Evolutionary conservation across 2,329 filamentous ascomycete species (phyloP).

Genomic region (Nemania sp.): DNA sequence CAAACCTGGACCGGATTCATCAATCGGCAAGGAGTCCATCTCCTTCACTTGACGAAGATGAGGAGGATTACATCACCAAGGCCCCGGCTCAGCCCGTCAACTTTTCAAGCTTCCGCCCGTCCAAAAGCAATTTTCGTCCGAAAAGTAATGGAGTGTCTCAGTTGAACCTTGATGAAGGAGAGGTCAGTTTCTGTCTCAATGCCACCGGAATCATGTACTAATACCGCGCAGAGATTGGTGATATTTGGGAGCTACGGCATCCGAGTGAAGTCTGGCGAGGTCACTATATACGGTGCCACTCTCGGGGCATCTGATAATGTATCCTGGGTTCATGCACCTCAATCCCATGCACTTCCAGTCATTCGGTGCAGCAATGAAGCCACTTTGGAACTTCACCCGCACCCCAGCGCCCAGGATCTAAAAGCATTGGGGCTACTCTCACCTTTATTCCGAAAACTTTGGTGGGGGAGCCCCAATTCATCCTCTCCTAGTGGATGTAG

Average conservation of each 20-base stretch:
- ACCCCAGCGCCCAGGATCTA: constrained; percentile 62
- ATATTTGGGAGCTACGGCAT: constrained; percentile 77
- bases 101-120: constrained; percentile 48
- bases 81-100: constrained; percentile 37
- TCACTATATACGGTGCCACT: constrained; percentile 74
- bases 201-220: constrained; percentile 17
- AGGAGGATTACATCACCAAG: constrained; percentile 20
- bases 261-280: constrained; percentile 68
- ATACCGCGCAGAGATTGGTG: constrained; percentile 64
- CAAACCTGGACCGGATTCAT: constrained; percentile 6
- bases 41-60: constrained; percentile 22
- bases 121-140: constrained; percentile 44
- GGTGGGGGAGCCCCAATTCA: constrained; percentile 62
- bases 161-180: constrained; percentile 47
- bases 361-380: constrained; percentile 66
- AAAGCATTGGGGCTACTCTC: constrained; percentile 69
- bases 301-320: constrained; percentile 61
- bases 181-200: constrained; percentile 45
- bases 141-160: constrained; percentile 42
- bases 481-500: constrained; percentile 45
- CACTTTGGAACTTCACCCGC: constrained; percentile 67
- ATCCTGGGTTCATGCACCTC: constrained; percentile 73
- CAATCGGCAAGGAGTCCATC: constrained; percentile 20
- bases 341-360: constrained; percentile 76
- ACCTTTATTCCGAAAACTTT: constrained; percentile 74